Evolutionary conservation across 2,329 filamentous ascomycete species (phyloP), one percentile per base, ranked within the genome.

Genomic region (Alternaria triticina): DNA sequence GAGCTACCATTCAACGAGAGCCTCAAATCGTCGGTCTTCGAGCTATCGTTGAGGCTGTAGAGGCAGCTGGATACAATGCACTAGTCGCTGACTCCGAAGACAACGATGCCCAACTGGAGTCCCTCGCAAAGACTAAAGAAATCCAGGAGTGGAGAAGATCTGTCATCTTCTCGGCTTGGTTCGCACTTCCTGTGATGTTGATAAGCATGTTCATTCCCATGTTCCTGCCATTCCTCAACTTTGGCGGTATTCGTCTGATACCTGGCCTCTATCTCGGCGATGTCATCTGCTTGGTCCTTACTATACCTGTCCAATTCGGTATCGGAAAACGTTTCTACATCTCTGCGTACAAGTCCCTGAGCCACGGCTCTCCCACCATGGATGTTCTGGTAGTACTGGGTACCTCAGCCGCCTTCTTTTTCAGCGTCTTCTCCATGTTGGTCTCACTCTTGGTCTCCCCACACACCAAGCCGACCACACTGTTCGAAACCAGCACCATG

Each of bases 401-500:
- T 56, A 99, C 96, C 7, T 97, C 94, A 0, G 91, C 94, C 22
- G 96, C 96, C 20, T 99, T 98, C 83, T 96, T 97, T 81, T 99
- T 97, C 82, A 98, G 95, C 78, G 83, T 94, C 70, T 88, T 92
- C 51, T 88, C 93, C 15, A 97, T 99, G 93, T 58, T 90, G 5
- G 89, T 98, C 15, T 96, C 94, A 0, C 78, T 98, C 20, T 70
- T 92, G 13, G 84, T 88, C n/a, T 83, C 88, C 22, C 92, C 93
- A 7, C 93, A 98, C 77, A 87, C 86, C 3, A 88, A 92, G 51
- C 96, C 96, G 1, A 90, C 89, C 67, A 97, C 94, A 2, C 91
- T 97, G 15, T 99, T 99, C 74, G 96, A 99, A 76, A 99, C 96
- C 1, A 97, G 94, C 81, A 97, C 94, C 22, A 99, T 98, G 96